A percentile compares a stretch with the other conserved stretches of the same genome.
phyloP scores from a whole-genome alignment of 176 grass and related monocot species.

The Tillandsia fasciculata region DNA sequence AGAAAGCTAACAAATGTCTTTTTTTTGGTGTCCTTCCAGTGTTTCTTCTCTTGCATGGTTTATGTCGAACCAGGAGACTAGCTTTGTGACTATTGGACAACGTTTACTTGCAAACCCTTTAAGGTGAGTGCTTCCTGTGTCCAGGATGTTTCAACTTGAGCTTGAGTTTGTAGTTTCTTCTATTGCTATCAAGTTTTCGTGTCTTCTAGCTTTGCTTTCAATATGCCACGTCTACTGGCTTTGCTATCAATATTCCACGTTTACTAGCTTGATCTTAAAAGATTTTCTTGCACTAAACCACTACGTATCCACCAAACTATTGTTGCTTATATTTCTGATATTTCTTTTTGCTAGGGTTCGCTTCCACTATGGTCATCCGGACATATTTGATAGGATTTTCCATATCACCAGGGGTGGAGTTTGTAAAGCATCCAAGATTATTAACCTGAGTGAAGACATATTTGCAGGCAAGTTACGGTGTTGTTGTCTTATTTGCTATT shows the following conservation, averaged over 20 bases:
- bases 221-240: too few relatives aligned
- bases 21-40: slow-evolving; percentile 40
- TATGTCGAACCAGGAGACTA: slow-evolving; percentile 97
- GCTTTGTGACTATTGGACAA: slow-evolving; percentile 96
- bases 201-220: too few relatives aligned
- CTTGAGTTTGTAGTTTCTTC: slow-evolving; percentile 14
- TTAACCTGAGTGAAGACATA: slow-evolving; percentile 95
- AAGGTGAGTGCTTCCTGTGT: slow-evolving; percentile 39
- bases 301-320: neutral
- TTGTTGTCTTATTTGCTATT: neutral
- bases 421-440: slow-evolving; percentile 91
- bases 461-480: slow-evolving; percentile 52
- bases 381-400: slow-evolving; percentile 94
- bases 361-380: slow-evolving; percentile 96
- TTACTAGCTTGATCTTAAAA: too few relatives aligned
- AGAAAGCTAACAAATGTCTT: neutral
- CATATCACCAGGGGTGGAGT: slow-evolving; percentile 89
- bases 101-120: slow-evolving; percentile 77
- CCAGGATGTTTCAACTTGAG: slow-evolving; percentile 3
- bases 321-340: neutral
- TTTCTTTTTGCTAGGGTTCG: slow-evolving; percentile 41
- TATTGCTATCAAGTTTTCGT: too few relatives aligned
- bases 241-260: too few relatives aligned
- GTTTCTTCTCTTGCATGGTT: slow-evolving; percentile 98
- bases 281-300: neutral